Evolutionary conservation across 2,329 filamentous ascomycete genomes (phyloP), one percentile per base, ranked within the genome.

Genomic region (Zopfia rhizophila): DNA sequence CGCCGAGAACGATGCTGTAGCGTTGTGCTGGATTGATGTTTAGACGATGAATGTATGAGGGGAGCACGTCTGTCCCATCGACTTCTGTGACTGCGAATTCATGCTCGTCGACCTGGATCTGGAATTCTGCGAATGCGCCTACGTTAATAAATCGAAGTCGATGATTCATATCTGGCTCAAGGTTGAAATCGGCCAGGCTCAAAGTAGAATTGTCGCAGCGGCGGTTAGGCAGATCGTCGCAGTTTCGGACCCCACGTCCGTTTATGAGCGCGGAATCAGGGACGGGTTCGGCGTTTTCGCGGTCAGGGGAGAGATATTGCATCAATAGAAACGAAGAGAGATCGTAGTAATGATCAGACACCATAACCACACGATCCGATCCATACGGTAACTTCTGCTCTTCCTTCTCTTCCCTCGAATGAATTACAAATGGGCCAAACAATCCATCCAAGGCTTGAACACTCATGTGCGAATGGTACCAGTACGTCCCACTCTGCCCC

Each of bases 401-500:
- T 12, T 55, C 68, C 8, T 79, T 77, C 40, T 82, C 70, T 35
- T 78, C 72, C 25, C 68, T 62, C 16, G 24, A 77, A 37, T 88
- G 82, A 12, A 89, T 75, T 39, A 89, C 80, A 14, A 89, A 69
- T 1, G 86, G 79, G 1, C 80, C 85, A 17, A 86, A 78, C 3
- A 89, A 75, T 6, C 87, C 87, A 64, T 90, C 87, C 2, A 87
- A 86, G 51, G 89, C 89, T 64, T 89, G 86, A 18, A 80, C 83
- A 51, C 78, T 77, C 16, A 80, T 79, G 61, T 90, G 87, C 3
- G 84, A 87, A 65, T 90, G 87, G 56, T 91, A 92, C 89, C 88
- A 91, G 69, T 90, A 91, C 1, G 88, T 89, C 18, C 88, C 89
- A 0, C 85, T 37, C 18, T 51, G 48, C 79, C 25, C 72, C 12